Conservation (phyloP, 1,139 yeast species). For the Yamadazyma triangularis region DNA sequence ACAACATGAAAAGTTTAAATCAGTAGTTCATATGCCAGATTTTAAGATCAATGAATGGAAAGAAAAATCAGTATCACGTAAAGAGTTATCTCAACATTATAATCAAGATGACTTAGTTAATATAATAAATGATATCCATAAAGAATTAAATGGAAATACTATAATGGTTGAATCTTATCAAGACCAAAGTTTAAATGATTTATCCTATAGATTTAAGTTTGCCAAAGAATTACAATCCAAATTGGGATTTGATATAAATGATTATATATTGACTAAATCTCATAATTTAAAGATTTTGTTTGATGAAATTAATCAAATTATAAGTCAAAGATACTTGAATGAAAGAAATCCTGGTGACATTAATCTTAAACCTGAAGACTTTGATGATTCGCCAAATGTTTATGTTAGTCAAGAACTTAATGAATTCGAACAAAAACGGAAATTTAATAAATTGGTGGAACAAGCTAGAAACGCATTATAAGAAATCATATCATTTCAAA, state of each 20-base stretch:
- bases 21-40: slow-evolving; percentile 30
- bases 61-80: slow-evolving; percentile 15
- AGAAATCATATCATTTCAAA: slow-evolving; percentile 1
- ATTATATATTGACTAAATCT: slow-evolving; percentile 50
- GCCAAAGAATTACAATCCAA: slow-evolving; percentile 53
- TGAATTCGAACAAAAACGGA: slow-evolving; percentile 25
- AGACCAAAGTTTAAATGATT: slow-evolving; percentile 34
- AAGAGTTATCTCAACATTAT: slow-evolving; percentile 29
- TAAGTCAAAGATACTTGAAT: slow-evolving; percentile 47
- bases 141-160: slow-evolving; percentile 16
- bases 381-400: slow-evolving; percentile 36
- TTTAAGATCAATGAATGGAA: slow-evolving; percentile 38
- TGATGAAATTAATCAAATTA: slow-evolving; percentile 36
- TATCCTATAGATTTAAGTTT: slow-evolving; percentile 54
- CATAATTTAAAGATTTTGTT: slow-evolving; percentile 44
- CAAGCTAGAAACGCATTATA: slow-evolving; percentile 23
- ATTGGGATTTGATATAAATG: slow-evolving; percentile 67
- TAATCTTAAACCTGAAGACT: slow-evolving; percentile 38
- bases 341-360: slow-evolving; percentile 76
- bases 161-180: slow-evolving; percentile 14
- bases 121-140: slow-evolving; percentile 24
- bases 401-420: slow-evolving; percentile 46
- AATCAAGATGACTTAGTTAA: slow-evolving; percentile 19
- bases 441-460: slow-evolving; percentile 26
- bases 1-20: slow-evolving; percentile 20